These are phyloP conservation scores for Crepidotus variabilis DNA, from an alignment of 768 basidiomycete genomes.

Conservation along the genomic window DNA sequence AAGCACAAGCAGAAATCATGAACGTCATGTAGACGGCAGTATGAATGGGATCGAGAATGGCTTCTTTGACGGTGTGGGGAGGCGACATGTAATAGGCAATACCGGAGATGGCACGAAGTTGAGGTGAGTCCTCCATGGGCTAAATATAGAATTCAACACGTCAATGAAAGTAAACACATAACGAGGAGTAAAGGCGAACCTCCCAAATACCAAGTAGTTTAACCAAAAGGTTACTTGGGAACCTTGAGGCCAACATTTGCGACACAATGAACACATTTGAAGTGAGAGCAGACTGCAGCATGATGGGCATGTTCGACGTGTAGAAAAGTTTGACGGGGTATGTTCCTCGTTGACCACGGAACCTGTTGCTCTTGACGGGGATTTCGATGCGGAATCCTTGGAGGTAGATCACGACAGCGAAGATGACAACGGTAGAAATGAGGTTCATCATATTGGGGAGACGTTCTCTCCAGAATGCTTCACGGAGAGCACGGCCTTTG, in stretches of 20 bases:
- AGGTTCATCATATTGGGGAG: constrained; percentile 98
- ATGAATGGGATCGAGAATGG: constrained; percentile 91
- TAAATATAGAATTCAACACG: constrained; percentile 25
- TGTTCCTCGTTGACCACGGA: constrained; percentile 92
- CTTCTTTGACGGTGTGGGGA: constrained; percentile 88
- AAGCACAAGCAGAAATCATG: constrained; percentile 90
- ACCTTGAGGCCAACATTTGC: constrained; percentile 91
- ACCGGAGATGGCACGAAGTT: constrained; percentile 85
- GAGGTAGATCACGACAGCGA: constrained; percentile 94
- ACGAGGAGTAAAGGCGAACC: constrained; percentile 44
- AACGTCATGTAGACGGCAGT: constrained; percentile 87
- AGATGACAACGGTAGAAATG: constrained; percentile 86
- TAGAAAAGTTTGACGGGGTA: constrained; percentile 99
- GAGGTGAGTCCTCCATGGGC: constrained; percentile 93
- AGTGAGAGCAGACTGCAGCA: constrained; percentile 92
- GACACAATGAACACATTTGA: constrained; percentile 94
- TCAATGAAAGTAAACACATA: neutral
- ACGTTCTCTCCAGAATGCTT: constrained; percentile 97
- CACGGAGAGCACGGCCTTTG: constrained; percentile 93
- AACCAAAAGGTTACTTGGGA: constrained; percentile 90
- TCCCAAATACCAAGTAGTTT: constrained; percentile 96
- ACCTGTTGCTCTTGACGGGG: constrained; percentile 93
- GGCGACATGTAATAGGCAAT: constrained; percentile 98
- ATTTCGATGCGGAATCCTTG: constrained; percentile 99
- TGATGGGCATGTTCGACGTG: constrained; percentile 99